Conservation (phyloP, 2,329 filamentous ascomycete species). For the Trichoderma atroviride region DNA sequence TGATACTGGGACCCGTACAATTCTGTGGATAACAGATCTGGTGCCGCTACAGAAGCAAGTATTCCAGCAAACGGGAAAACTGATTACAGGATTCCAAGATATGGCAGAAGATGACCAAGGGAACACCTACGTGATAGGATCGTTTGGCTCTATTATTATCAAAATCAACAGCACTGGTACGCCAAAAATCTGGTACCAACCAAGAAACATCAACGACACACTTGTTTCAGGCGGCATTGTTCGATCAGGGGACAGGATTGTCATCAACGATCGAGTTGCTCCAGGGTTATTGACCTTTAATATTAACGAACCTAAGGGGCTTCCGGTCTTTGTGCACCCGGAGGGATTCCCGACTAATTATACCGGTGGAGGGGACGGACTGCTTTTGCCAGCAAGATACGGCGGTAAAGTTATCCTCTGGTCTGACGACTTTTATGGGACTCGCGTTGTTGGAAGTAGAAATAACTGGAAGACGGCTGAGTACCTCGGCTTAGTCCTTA, state of each 20-base stretch:
- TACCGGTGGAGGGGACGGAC: background rate
- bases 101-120: conserved; percentile 9
- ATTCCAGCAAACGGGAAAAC: background rate
- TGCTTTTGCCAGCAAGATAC: background rate
- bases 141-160: conserved; percentile 1
- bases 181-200: background rate
- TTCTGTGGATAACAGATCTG: background rate
- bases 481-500: background rate
- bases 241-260: background rate
- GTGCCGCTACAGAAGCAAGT: background rate
- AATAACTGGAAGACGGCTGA: conserved; percentile 5
- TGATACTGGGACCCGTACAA: background rate
- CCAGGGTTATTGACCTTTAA: background rate
- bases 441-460: background rate
- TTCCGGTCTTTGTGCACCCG: background rate
- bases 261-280: conserved; percentile 10
- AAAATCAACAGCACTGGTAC: background rate
- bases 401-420: background rate
- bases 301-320: background rate
- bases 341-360: conserved; percentile 4
- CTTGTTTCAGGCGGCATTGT: conserved; percentile 1
- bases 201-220: conserved; percentile 1
- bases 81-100: background rate
- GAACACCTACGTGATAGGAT: background rate
- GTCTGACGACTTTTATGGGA: background rate